Conservation (phyloP, 2,329 filamentous ascomycete species). For the Curvularia spicifera region DNA sequence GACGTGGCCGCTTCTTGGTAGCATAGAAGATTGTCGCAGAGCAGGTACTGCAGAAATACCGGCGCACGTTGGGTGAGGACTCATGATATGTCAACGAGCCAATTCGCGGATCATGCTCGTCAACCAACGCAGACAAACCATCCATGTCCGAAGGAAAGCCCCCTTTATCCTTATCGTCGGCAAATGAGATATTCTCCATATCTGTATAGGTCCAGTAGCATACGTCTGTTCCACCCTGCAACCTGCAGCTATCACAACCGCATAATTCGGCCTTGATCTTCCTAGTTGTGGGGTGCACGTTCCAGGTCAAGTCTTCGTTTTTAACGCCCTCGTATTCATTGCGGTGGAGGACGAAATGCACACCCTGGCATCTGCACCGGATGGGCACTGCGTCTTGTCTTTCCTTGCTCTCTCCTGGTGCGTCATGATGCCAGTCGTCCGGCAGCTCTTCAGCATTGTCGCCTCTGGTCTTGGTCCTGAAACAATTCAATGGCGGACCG, state of each 20-base stretch:
- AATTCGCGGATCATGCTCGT: conserved; percentile 46
- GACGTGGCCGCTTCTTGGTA: conserved; percentile 46
- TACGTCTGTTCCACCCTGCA: conserved; percentile 53
- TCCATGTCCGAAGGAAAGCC: conserved; percentile 41
- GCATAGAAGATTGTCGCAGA: conserved; percentile 58
- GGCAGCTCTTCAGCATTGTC: conserved; percentile 32
- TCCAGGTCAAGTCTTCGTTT: conserved; percentile 50
- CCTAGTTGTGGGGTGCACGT: conserved; percentile 53
- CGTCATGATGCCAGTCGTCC: conserved; percentile 33
- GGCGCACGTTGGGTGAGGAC: conserved; percentile 55
- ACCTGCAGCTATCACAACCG: conserved; percentile 58
- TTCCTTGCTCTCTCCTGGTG: conserved; percentile 19
- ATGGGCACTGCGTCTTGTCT: conserved; percentile 44
- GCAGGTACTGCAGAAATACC: conserved; percentile 59
- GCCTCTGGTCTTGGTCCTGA: conserved; percentile 20
- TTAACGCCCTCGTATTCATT: conserved; percentile 36
- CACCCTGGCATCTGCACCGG: conserved; percentile 57
- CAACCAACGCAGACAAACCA: conserved; percentile 49
- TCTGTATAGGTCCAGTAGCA: conserved; percentile 56
- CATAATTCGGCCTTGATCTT: conserved; percentile 54
- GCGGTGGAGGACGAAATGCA: conserved; percentile 52
- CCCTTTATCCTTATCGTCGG: not conserved
- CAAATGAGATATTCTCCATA: conserved; percentile 51
- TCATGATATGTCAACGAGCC: conserved; percentile 55
- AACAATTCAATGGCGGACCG: conserved; percentile 36